Base-by-base conservation (phyloP, 2,329 filamentous ascomycete species). In the Fusarium proliferatum region DNA sequence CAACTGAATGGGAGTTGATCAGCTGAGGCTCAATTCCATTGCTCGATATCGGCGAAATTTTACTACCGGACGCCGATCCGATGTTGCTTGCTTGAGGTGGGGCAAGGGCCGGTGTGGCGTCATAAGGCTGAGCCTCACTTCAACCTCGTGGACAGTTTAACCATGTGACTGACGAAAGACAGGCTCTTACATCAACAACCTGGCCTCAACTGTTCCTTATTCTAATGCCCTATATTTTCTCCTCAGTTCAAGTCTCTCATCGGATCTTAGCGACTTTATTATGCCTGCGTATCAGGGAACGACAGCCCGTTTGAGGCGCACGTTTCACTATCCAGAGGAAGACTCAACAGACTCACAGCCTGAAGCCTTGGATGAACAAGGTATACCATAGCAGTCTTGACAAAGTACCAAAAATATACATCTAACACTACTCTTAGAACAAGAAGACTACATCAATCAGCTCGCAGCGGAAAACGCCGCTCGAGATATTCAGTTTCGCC, bases 301-400 rank as follows among this genome's bases (percentile, higher is more conserved):
- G 2, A 81, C 82, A 45, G 85, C 93, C 59, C 91, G 93, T 71
- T 85, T 96, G 49, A 91, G 95, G 78, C 92, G 89, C 77, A 92
- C 93, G 13, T 96, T 97, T 83, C 89, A 88, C 69, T 96, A 96
- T 83, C 92, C 92, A 64, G 90, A 92, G 77, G 86, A 87, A 53
- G 80, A 81, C 60, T 85, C 88, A 41, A 71, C 73, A 4, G 86
- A 88, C 80, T 82, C 81, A 30, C 82, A 86, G 36, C 87, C 88
- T 17, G 88, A 91, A 74, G 88, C 90, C 62, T 85, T 96, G 68
- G 94, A 96, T 80, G 93, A 95, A 82, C 88, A 95, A 87, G 92
- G 92, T 92, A 80, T 46, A 39, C 39, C 30, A 28, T 36, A n/a
- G 13, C 58, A 33, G 23, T 19, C 17, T 58, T 26, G 4, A 5